A percentile compares a stretch with the other conserved stretches of the same genome.
Evolutionary conservation across 2,329 filamentous ascomycete genomes (phyloP).

Genomic region (Sporothrix brasiliensis): DNA sequence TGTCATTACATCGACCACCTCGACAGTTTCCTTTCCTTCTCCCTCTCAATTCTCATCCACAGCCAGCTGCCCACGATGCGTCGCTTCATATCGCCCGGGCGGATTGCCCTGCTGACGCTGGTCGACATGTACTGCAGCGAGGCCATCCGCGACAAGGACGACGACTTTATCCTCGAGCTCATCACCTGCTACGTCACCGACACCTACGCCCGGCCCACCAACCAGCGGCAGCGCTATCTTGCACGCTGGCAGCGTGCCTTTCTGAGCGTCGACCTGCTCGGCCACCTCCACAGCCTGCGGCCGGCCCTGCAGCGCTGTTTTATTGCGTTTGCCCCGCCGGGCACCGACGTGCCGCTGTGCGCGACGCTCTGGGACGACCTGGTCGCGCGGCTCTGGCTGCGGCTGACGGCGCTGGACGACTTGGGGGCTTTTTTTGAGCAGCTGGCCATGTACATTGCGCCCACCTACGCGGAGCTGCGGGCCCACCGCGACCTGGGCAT

Average conservation of each 20-base stretch:
- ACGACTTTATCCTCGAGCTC: constrained; percentile 48
- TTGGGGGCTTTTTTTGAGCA: constrained; percentile 70
- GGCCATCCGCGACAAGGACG: constrained; percentile 48
- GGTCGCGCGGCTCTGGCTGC: constrained; percentile 74
- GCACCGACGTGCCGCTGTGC: constrained; percentile 58
- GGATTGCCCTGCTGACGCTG: constrained; percentile 78
- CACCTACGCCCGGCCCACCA: constrained; percentile 43
- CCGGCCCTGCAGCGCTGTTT: constrained; percentile 33
- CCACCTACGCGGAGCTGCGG: constrained; percentile 63
- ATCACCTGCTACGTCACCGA: constrained; percentile 54
- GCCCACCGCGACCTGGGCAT: constrained; percentile 55
- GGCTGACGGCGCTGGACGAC: constrained; percentile 76
- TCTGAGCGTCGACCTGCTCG: constrained; percentile 55
- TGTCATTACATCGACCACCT: background rate
- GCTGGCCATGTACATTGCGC: constrained; percentile 67
- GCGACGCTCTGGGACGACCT: constrained; percentile 76
- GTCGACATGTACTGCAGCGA: constrained; percentile 79
- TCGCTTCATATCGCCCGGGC: constrained; percentile 45
- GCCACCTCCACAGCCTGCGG: constrained; percentile 38
- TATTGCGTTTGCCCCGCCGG: constrained; percentile 9
- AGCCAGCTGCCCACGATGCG: constrained; percentile 28
- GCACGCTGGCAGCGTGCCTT: constrained; percentile 55
- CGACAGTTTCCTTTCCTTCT: background rate
- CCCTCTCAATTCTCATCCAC: background rate
- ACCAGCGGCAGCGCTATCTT: constrained; percentile 34